Evolutionary conservation across 176 grass and related monocot genomes (phyloP).

Genomic region (Cymbopogon citratus): DNA sequence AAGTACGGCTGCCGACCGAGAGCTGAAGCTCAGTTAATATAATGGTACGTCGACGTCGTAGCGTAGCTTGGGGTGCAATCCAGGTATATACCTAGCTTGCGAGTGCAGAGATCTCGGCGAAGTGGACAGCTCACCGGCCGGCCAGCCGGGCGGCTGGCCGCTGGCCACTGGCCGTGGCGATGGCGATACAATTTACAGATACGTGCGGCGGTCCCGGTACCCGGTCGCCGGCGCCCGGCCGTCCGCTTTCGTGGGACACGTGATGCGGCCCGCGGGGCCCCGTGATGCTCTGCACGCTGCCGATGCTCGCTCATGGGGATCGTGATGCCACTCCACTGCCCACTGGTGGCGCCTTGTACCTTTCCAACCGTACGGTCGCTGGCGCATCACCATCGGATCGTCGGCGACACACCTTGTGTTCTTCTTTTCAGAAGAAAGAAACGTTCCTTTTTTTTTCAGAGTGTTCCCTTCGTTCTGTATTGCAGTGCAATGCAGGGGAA

Average conservation of each 20-base stretch:
- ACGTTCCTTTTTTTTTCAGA: no score
- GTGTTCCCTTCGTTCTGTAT: no score
- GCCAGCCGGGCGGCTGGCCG: no score
- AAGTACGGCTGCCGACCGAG: not conserved
- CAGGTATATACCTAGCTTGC: constrained; percentile 23
- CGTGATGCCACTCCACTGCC: not conserved
- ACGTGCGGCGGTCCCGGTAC: no score
- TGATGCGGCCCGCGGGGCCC: not conserved
- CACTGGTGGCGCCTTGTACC: not conserved
- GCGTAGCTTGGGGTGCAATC: constrained; percentile 28
- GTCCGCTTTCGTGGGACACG: not conserved
- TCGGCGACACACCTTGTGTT: not conserved
- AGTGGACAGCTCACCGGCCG: constrained; percentile 17
- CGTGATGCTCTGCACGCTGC: not conserved
- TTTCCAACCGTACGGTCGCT: not conserved
- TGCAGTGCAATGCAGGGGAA: no score
- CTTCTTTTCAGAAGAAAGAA: no score
- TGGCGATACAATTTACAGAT: not conserved
- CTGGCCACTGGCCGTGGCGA: not conserved
- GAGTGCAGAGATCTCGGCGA: not conserved
- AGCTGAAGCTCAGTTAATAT: not conserved
- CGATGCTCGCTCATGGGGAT: not conserved
- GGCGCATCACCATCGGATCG: not conserved
- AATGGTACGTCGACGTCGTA: not conserved
- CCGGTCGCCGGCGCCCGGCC: not conserved